phyloP scores from a whole-genome alignment of 805 yeast genomes.

The Yamadazyma ubonensis region DNA sequence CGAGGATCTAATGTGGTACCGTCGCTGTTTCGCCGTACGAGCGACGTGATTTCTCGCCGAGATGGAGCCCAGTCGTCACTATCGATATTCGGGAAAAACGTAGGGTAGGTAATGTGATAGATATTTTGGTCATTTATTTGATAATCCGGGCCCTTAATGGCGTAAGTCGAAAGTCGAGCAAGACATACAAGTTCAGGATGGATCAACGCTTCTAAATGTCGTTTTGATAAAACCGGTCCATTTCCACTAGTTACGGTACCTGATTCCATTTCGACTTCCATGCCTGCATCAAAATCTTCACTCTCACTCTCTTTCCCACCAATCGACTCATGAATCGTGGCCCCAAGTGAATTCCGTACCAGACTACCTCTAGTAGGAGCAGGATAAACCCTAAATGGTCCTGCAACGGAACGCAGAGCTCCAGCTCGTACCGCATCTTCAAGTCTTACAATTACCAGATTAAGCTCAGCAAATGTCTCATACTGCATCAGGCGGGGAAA shows the following conservation, averaged over 20 bases:
- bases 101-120: constrained; percentile 44
- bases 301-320: neutral
- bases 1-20: neutral
- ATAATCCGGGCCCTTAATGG: constrained; percentile 41
- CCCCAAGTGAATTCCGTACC: too few relatives aligned
- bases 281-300: too few relatives aligned
- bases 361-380: too few relatives aligned
- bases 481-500: constrained; percentile 38
- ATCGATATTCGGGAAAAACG: constrained; percentile 42
- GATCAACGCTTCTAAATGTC: constrained; percentile 21
- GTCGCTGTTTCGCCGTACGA: neutral
- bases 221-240: too few relatives aligned
- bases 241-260: too few relatives aligned
- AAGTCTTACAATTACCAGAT: constrained; percentile 32
- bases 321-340: neutral
- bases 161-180: constrained; percentile 40
- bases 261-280: too few relatives aligned
- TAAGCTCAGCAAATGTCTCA: constrained; percentile 39
- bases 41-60: neutral
- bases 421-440: constrained; percentile 20
- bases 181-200: constrained; percentile 33
- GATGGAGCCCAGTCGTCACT: constrained; percentile 41
- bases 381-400: constrained; percentile 28
- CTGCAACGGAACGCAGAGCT: constrained; percentile 14
- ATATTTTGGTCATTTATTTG: constrained; percentile 40